These are phyloP conservation scores for Fusarium duplospermum DNA, from an alignment of 2,329 filamentous ascomycete genomes.

Conservation along the genomic window DNA sequence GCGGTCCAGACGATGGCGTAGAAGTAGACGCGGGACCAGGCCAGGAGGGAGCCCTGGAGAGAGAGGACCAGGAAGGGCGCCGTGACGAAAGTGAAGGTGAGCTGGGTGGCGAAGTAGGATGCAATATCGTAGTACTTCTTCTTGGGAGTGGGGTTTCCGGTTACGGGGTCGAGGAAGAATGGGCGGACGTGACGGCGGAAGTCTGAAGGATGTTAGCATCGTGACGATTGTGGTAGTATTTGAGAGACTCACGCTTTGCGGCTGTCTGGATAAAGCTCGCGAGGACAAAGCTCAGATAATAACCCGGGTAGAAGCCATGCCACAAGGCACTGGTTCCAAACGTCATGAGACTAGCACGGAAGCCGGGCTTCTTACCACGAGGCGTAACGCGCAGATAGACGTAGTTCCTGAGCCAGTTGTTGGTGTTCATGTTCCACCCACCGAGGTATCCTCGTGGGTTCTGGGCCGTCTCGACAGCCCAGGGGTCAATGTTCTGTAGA, in stretches of 20 bases:
- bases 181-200: conserved; percentile 90
- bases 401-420: conserved; percentile 95
- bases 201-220: conserved; percentile 63
- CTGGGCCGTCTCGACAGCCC: conserved; percentile 88
- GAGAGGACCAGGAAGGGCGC: conserved; percentile 87
- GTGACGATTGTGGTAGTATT: background rate
- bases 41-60: conserved; percentile 75
- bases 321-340: conserved; percentile 96
- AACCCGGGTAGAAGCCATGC: conserved; percentile 98
- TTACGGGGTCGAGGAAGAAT: conserved; percentile 87
- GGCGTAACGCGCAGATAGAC: conserved; percentile 96
- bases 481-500: conserved; percentile 88
- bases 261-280: conserved; percentile 92
- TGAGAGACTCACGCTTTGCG: conserved; percentile 82
- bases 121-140: conserved; percentile 90
- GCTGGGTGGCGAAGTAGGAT: conserved; percentile 80
- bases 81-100: conserved; percentile 84
- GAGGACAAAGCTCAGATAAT: conserved; percentile 90
- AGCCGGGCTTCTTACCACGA: conserved; percentile 94
- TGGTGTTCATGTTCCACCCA: conserved; percentile 99
- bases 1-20: conserved; percentile 79
- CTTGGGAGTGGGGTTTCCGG: conserved; percentile 71
- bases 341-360: conserved; percentile 91
- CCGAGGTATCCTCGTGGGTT: conserved; percentile 93
- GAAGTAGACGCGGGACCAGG: conserved; percentile 91